Evolutionary conservation across 371 early-diverging fungal species (phyloP).

Genomic region (Lichtheimia hyalospora): DNA sequence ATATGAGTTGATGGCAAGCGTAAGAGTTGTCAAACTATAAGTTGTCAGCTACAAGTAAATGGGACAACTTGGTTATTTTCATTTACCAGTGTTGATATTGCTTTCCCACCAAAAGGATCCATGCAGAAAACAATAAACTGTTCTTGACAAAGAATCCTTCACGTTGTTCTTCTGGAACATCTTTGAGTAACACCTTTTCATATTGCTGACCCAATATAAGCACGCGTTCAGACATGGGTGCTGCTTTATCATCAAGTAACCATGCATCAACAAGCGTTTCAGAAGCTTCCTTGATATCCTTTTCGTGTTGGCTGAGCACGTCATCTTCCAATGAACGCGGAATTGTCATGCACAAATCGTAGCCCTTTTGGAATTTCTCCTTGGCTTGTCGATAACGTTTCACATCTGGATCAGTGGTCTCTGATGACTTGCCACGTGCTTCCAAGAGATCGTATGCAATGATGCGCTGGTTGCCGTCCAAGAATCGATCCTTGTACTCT

Average conservation of each 20-base stretch:
- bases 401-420: slow-evolving; percentile 63
- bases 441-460: slow-evolving; percentile 65
- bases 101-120: slow-evolving; percentile 65
- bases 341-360: slow-evolving; percentile 58
- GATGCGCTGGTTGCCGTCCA: slow-evolving; percentile 50
- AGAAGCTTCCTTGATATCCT: slow-evolving; percentile 60
- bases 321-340: slow-evolving; percentile 60
- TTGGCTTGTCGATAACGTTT: slow-evolving; percentile 60
- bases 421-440: slow-evolving; percentile 51
- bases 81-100: slow-evolving; percentile 64
- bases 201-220: slow-evolving; percentile 64
- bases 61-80: too few relatives aligned
- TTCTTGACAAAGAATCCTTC: slow-evolving; percentile 54
- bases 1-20: slow-evolving; percentile 62
- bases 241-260: slow-evolving; percentile 70
- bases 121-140: slow-evolving; percentile 51
- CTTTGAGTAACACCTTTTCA: slow-evolving; percentile 49
- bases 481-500: slow-evolving; percentile 51
- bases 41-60: not conserved
- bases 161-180: slow-evolving; percentile 48
- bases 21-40: slow-evolving; percentile 52
- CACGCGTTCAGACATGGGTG: slow-evolving; percentile 64
- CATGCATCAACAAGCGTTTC: slow-evolving; percentile 64
- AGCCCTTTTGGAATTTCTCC: slow-evolving; percentile 56
- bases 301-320: slow-evolving; percentile 54